Conservation (phyloP, 768 basidiomycete genomes). For the Termitomyces eurrhizus region DNA sequence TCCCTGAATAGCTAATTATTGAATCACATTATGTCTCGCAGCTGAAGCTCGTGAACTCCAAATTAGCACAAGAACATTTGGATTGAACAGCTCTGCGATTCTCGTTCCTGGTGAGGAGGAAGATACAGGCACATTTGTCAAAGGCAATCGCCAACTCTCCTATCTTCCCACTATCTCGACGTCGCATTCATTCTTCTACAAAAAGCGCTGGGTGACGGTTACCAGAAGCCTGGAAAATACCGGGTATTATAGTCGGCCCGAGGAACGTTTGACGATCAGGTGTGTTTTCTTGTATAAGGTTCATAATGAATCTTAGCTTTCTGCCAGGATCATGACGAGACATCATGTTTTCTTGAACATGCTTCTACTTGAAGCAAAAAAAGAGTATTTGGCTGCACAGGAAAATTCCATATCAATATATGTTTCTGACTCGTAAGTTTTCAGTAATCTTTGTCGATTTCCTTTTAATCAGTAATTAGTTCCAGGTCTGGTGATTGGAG, state of each 20-base stretch:
- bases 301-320: constrained; percentile 26
- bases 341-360: constrained; percentile 30
- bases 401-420: constrained; percentile 40
- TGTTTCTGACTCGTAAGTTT: constrained; percentile 34
- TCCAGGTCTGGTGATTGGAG: constrained; percentile 38
- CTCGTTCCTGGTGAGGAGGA: constrained; percentile 25
- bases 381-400: constrained; percentile 31
- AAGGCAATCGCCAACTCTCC: constrained; percentile 21
- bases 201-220: constrained; percentile 26
- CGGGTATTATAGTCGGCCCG: constrained; percentile 1
- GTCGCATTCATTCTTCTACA: constrained; percentile 30
- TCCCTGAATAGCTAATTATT: not conserved
- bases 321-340: constrained; percentile 39
- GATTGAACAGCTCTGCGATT: constrained; percentile 20
- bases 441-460: not conserved
- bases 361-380: constrained; percentile 42
- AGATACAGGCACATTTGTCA: constrained; percentile 6
- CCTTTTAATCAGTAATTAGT: constrained; percentile 33
- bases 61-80: constrained; percentile 37
- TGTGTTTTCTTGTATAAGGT: constrained; percentile 45
- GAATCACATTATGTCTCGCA: constrained; percentile 8
- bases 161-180: constrained; percentile 30
- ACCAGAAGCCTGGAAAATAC: constrained; percentile 11
- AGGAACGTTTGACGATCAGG: constrained; percentile 46
- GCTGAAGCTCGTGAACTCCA: constrained; percentile 43